A percentile compares a stretch with the other conserved stretches of the same genome.
phyloP scores from a whole-genome alignment of 2,329 filamentous ascomycete species.

The Phialophora verrucosa region DNA sequence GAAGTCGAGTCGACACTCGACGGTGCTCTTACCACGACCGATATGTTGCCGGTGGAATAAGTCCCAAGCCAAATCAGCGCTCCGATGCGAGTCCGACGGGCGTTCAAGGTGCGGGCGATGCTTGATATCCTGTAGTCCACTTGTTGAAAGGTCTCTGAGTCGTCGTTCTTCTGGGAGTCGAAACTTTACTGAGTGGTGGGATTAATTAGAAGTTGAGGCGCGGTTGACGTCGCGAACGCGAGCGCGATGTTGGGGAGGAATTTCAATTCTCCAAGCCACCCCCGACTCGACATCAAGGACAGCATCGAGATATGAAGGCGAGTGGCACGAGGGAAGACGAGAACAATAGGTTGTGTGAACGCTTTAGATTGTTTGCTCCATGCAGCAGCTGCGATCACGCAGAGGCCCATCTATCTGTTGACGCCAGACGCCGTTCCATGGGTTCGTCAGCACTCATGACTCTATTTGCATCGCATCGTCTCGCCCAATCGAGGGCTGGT shows the following conservation, averaged over 20 bases:
- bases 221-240: background rate
- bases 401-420: background rate
- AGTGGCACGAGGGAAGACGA: background rate
- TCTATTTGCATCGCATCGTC: slow-evolving; percentile 36
- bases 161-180: background rate
- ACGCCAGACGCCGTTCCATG: slow-evolving; percentile 13
- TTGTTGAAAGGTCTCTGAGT: background rate
- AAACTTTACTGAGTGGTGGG: background rate
- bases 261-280: background rate
- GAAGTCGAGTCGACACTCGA: background rate
- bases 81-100: background rate
- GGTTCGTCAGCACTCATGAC: slow-evolving; percentile 43
- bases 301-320: background rate
- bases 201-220: background rate
- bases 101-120: background rate
- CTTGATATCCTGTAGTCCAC: background rate
- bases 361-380: background rate
- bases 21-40: background rate
- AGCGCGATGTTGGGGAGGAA: slow-evolving; percentile 1
- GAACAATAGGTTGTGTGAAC: background rate
- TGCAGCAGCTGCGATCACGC: background rate
- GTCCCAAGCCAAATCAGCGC: background rate
- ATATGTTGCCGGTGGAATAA: background rate
- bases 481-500: slow-evolving; percentile 31
- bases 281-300: background rate